These are phyloP conservation scores for Beauveria medogensis DNA, from an alignment of 2,329 filamentous ascomycete species.

Conservation along the genomic window DNA sequence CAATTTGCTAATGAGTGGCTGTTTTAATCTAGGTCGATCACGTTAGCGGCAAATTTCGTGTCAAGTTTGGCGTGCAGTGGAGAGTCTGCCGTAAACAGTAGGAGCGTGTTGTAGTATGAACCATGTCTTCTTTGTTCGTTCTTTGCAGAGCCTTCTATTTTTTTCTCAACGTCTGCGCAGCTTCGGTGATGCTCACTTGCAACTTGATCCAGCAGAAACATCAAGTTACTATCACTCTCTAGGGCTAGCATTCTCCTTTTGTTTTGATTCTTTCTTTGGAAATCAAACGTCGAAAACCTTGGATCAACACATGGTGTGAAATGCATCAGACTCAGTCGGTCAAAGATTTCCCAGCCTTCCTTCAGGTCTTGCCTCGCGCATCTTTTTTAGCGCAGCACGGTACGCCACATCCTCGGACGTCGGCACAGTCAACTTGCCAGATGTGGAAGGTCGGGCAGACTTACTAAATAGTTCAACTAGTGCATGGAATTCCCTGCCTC, in stretches of 20 bases:
- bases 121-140: neutral
- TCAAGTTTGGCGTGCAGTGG: constrained; percentile 20
- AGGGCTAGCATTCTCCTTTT: neutral
- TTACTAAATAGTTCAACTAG: neutral
- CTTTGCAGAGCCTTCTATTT: neutral
- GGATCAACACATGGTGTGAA: neutral
- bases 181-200: neutral
- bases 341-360: neutral
- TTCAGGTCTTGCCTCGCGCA: neutral
- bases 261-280: neutral
- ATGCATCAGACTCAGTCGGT: neutral
- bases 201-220: neutral
- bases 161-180: neutral
- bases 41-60: constrained; percentile 19
- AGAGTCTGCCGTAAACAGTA: constrained; percentile 11
- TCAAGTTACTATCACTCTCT: neutral
- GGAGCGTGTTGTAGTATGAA: neutral
- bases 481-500: neutral
- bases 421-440: constrained; percentile 4
- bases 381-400: neutral
- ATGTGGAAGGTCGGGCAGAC: constrained; percentile 1
- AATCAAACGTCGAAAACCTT: neutral
- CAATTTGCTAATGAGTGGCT: neutral
- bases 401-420: neutral
- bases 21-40: constrained; percentile 17